phyloP scores from a whole-genome alignment of 164 flowering plant genomes.

The Umbellularia californica region DNA sequence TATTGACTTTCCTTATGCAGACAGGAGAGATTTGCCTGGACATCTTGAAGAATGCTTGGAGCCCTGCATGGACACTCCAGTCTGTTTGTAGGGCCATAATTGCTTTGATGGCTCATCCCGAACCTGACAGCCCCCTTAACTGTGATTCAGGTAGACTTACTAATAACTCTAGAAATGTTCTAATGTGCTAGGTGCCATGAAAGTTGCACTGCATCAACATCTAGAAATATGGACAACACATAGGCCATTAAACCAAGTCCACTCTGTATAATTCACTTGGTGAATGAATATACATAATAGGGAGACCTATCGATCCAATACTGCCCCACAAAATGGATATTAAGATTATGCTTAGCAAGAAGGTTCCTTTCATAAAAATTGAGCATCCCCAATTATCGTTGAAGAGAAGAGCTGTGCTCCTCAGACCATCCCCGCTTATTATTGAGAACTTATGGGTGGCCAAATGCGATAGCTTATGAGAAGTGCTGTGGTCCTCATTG shows the following conservation, averaged over 20 bases:
- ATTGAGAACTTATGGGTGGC: too few species aligned
- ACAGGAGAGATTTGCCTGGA: slow-evolving; percentile 98
- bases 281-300: background rate
- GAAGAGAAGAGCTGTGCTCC: too few species aligned
- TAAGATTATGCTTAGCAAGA: too few species aligned
- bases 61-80: slow-evolving; percentile 99
- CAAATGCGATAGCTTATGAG: too few species aligned
- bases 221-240: too few species aligned
- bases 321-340: too few species aligned
- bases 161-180: background rate
- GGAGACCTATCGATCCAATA: too few species aligned
- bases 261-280: background rate
- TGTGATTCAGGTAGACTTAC: slow-evolving; percentile 79
- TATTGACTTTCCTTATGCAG: slow-evolving; percentile 29
- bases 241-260: background rate
- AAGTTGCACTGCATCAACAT: too few species aligned
- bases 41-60: slow-evolving; percentile 97
- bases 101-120: slow-evolving; percentile 97
- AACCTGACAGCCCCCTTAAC: slow-evolving; percentile 94
- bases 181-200: background rate
- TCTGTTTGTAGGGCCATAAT: slow-evolving; percentile 98
- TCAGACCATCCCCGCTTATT: too few species aligned
- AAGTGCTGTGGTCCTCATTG: too few species aligned
- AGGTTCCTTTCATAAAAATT: too few species aligned
- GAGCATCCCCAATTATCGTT: too few species aligned